Evolutionary conservation across 495 filamentous ascomycete species (phyloP).

Genomic region (Bathelium albidoporum): DNA sequence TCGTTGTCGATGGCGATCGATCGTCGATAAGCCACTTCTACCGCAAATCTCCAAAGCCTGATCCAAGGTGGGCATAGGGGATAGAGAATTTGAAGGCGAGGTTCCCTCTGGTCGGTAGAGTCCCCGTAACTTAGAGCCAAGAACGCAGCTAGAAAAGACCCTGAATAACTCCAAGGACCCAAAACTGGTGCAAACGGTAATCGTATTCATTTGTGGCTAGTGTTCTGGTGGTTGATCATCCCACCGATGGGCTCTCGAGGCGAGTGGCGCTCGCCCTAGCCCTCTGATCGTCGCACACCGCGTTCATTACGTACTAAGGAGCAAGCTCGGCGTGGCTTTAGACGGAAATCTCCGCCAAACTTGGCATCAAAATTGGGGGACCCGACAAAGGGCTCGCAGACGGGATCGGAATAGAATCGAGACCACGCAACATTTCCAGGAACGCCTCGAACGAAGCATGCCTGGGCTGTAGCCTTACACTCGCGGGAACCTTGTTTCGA

Average conservation of each 20-base stretch:
- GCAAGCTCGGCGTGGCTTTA: background rate
- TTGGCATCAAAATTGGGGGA: too few relatives aligned
- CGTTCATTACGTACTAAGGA: background rate
- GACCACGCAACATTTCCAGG: too few relatives aligned
- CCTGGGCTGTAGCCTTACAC: too few relatives aligned
- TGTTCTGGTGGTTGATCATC: background rate
- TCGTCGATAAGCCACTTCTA: background rate
- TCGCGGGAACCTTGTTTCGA: too few relatives aligned
- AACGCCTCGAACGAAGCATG: too few relatives aligned
- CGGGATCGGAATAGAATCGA: too few relatives aligned
- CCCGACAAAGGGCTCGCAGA: too few relatives aligned
- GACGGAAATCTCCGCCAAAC: background rate
- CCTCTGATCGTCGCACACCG: background rate
- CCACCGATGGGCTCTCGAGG: background rate
- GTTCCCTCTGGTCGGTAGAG: background rate
- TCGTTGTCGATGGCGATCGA: background rate
- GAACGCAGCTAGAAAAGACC: background rate
- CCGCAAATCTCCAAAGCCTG: background rate
- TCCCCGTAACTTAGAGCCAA: background rate
- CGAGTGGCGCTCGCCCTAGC: background rate
- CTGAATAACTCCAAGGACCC: background rate
- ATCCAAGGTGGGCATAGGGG: background rate
- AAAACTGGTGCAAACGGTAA: background rate
- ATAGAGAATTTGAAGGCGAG: background rate
- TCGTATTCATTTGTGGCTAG: background rate